These are phyloP conservation scores for Rostrohypoxylon terebratum DNA, from an alignment of 495 filamentous ascomycete species.

Conservation along the genomic window DNA sequence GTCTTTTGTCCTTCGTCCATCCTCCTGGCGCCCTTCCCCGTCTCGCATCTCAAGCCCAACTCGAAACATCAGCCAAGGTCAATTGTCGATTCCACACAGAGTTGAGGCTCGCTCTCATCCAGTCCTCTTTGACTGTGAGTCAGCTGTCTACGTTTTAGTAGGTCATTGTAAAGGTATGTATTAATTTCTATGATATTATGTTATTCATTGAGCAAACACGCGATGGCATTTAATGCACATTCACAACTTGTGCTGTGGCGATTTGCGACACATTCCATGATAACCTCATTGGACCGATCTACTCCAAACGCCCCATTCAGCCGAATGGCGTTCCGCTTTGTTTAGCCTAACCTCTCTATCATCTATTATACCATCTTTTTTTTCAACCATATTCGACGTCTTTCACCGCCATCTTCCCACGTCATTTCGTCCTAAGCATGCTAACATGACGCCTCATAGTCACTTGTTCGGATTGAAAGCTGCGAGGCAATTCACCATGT, in stretches of 20 bases:
- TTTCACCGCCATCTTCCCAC: conserved; percentile 12
- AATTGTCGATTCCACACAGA: conserved; percentile 32
- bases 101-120: conserved; percentile 29
- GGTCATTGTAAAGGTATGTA: conserved; percentile 28
- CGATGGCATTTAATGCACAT: conserved; percentile 29
- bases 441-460: conserved; percentile 59
- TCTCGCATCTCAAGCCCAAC: conserved; percentile 46
- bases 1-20: conserved; percentile 29
- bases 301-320: conserved; percentile 39
- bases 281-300: conserved; percentile 44
- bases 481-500: conserved; percentile 58
- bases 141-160: conserved; percentile 11
- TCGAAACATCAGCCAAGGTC: conserved; percentile 43
- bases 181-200: conserved; percentile 14
- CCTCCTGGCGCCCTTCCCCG: conserved; percentile 28
- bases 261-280: conserved; percentile 47
- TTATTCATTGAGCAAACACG: conserved; percentile 10
- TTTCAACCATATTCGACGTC: conserved; percentile 18
- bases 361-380: conserved; percentile 10
- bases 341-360: conserved; percentile 20
- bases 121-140: conserved; percentile 39
- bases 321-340: conserved; percentile 32
- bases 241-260: conserved; percentile 33
- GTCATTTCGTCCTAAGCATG: conserved; percentile 52
- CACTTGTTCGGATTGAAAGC: conserved; percentile 51